Conservation (phyloP, 2,329 filamentous ascomycete genomes). For the Colletotrichum chlorophyti region DNA sequence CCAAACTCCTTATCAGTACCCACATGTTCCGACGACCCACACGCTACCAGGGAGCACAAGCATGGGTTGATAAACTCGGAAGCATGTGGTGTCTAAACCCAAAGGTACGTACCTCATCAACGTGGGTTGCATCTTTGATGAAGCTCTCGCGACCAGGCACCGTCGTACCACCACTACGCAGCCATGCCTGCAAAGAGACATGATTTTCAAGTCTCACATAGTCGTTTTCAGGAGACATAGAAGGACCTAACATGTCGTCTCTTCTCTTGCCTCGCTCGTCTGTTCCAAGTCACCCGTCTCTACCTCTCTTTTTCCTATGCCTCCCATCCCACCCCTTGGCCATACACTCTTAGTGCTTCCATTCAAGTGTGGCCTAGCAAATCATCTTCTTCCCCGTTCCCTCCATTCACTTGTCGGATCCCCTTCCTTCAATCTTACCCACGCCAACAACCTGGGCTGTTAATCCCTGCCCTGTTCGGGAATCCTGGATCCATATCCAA, state of each 20-base stretch:
- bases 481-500: constrained; percentile 8
- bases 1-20: constrained; percentile 29
- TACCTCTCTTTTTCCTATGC: constrained; percentile 14
- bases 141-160: constrained; percentile 6
- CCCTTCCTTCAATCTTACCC: constrained; percentile 12
- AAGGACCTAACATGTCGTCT: constrained; percentile 1
- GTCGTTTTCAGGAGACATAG: constrained; percentile 9
- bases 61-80: neutral
- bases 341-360: constrained; percentile 14
- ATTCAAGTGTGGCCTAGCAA: constrained; percentile 3
- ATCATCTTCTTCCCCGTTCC: constrained; percentile 12
- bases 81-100: constrained; percentile 24
- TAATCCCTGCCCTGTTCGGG: constrained; percentile 18
- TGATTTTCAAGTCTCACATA: too few relatives aligned
- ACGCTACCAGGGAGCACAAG: neutral
- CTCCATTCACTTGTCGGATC: neutral
- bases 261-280: constrained; percentile 1
- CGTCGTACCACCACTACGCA: constrained; percentile 19
- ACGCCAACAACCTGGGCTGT: constrained; percentile 19
- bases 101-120: neutral
- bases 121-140: constrained; percentile 1
- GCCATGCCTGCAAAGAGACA: constrained; percentile 6
- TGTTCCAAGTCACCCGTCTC: constrained; percentile 4
- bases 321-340: constrained; percentile 17
- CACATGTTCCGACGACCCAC: constrained; percentile 20